phyloP scores from a whole-genome alignment of 352 stramenopile genomes.

The Phytophthora meadii region DNA sequence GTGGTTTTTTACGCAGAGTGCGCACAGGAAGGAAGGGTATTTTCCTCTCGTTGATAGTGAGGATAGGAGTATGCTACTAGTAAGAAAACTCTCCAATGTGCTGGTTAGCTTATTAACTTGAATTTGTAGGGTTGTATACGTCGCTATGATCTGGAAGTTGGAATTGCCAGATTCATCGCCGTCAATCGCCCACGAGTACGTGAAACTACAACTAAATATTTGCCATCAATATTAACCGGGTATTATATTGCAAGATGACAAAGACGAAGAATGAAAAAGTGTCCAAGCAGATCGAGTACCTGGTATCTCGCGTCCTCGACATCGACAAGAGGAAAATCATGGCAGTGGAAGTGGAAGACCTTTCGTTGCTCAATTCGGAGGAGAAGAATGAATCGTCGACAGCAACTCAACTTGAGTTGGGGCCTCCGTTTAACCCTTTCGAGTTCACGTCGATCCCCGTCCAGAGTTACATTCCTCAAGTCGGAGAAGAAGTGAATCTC shows the following conservation, averaged over 20 bases:
- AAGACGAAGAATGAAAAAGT: slow-evolving; percentile 54
- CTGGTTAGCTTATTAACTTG: slow-evolving; percentile 1
- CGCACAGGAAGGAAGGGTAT: slow-evolving; percentile 74
- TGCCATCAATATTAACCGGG: neutral
- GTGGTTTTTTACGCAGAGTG: slow-evolving; percentile 43
- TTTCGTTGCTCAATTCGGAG: slow-evolving; percentile 78
- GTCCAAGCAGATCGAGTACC: slow-evolving; percentile 68
- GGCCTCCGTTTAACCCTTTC: slow-evolving; percentile 71
- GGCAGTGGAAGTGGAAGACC: slow-evolving; percentile 71
- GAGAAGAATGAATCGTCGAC: slow-evolving; percentile 56
- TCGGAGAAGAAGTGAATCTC: slow-evolving; percentile 74
- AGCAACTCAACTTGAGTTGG: slow-evolving; percentile 68
- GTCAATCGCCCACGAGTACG: slow-evolving; percentile 67
- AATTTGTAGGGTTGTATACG: slow-evolving; percentile 63
- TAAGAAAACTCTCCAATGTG: slow-evolving; percentile 17
- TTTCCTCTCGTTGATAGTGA: slow-evolving; percentile 76
- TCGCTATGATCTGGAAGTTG: slow-evolving; percentile 77
- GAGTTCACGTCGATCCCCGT: slow-evolving; percentile 79
- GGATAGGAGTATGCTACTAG: slow-evolving; percentile 58
- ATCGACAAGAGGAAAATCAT: slow-evolving; percentile 75
- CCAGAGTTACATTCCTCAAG: slow-evolving; percentile 78
- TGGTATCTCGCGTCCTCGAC: slow-evolving; percentile 71
- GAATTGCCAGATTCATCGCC: slow-evolving; percentile 76
- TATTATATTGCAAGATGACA: slow-evolving; percentile 44
- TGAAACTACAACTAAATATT: neutral